Evolutionary conservation across 1,139 yeast genomes (phyloP).

Genomic region (Suhomyces choctaworum): DNA sequence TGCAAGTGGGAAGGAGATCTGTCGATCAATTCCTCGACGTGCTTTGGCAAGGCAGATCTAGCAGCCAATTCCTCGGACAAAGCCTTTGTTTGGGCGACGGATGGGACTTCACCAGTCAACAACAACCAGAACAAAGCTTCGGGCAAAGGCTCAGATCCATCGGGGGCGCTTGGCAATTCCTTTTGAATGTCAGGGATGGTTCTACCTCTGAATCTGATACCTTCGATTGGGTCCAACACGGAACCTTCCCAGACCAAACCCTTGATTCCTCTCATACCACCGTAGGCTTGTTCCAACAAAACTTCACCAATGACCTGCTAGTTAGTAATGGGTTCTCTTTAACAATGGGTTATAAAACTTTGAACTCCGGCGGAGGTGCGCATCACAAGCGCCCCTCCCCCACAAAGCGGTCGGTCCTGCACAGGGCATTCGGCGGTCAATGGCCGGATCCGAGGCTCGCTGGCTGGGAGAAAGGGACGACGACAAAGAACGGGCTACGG

Average conservation of each 20-base stretch:
- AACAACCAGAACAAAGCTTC: slow-evolving; percentile 93
- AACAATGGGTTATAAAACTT: too few species aligned
- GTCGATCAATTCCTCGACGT: slow-evolving; percentile 80
- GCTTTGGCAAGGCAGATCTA: slow-evolving; percentile 81
- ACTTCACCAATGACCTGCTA: slow-evolving; percentile 80
- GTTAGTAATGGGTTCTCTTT: slow-evolving; percentile 9
- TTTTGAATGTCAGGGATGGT: slow-evolving; percentile 95
- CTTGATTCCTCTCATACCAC: slow-evolving; percentile 99
- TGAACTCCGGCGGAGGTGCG: slow-evolving; percentile 4
- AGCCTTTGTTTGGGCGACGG: slow-evolving; percentile 71
- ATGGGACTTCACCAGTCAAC: slow-evolving; percentile 87
- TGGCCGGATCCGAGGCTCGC: slow-evolving; percentile 7
- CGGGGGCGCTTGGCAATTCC: slow-evolving; percentile 90
- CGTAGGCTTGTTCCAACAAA: slow-evolving; percentile 93
- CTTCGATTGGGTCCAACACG: slow-evolving; percentile 96
- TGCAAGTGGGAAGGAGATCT: slow-evolving; percentile 83
- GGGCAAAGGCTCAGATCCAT: slow-evolving; percentile 82
- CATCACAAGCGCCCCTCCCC: slow-evolving; percentile 12
- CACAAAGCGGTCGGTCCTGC: slow-evolving; percentile 9
- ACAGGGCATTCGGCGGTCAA: slow-evolving; percentile 6
- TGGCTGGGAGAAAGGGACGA: not conserved
- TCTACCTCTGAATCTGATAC: slow-evolving; percentile 97
- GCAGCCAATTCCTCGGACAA: slow-evolving; percentile 83
- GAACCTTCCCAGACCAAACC: slow-evolving; percentile 99
- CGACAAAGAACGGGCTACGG: too few species aligned